A percentile compares a stretch with the other conserved stretches of the same genome.
Evolutionary conservation across 495 filamentous ascomycete genomes (phyloP).

Genomic region (Ascobolus immersus): DNA sequence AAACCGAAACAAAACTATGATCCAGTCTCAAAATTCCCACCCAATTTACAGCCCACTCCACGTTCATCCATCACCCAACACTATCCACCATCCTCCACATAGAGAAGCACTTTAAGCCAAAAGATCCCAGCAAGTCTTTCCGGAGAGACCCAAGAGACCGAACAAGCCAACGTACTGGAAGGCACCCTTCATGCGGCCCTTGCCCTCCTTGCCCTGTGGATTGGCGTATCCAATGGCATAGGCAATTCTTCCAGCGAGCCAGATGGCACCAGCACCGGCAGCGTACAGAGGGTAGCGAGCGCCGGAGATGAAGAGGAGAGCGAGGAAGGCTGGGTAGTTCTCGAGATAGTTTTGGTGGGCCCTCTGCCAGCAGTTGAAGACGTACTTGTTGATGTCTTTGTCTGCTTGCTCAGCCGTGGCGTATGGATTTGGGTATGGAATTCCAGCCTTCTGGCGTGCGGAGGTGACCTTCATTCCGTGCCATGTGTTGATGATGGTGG

Average conservation of each 20-base stretch:
- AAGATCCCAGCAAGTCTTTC: too few relatives aligned
- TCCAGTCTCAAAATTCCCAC: too few relatives aligned
- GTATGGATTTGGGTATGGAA: conserved; percentile 40
- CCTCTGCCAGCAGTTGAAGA: conserved; percentile 38
- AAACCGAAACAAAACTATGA: too few relatives aligned
- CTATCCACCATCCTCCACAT: too few relatives aligned
- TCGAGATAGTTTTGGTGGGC: conserved; percentile 49
- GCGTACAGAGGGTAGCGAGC: conserved; percentile 31
- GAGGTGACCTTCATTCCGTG: conserved; percentile 24
- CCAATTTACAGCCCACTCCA: too few relatives aligned
- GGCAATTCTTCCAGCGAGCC: conserved; percentile 28
- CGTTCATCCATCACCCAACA: too few relatives aligned
- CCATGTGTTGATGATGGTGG: conserved; percentile 28
- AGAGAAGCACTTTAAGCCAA: too few relatives aligned
- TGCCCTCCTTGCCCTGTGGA: conserved; percentile 22
- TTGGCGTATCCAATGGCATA: conserved; percentile 37
- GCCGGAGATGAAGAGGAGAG: conserved; percentile 28
- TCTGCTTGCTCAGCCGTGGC: conserved; percentile 31
- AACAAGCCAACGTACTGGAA: too few relatives aligned
- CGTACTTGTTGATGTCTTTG: conserved; percentile 25
- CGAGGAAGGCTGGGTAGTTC: conserved; percentile 33
- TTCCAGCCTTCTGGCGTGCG: conserved; percentile 27
- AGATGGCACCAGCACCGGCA: conserved; percentile 26
- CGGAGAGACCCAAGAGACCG: too few relatives aligned
- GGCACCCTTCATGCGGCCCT: conserved; percentile 21